phyloP scores from a whole-genome alignment of 2,329 filamentous ascomycete genomes.

The Xylariaceae sp. region DNA sequence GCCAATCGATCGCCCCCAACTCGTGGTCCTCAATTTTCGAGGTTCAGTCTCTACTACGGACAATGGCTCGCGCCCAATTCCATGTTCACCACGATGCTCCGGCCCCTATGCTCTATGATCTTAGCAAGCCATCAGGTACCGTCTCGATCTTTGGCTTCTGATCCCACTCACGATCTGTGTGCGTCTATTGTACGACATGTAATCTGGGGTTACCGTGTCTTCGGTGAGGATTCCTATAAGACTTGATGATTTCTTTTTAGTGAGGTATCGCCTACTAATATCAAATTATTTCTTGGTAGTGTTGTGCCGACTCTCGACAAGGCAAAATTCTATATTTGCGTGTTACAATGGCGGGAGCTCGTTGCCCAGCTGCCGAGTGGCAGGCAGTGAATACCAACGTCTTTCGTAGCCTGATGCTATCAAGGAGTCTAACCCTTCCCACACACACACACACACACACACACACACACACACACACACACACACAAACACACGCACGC shows the following conservation, averaged over 20 bases:
- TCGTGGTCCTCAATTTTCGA: constrained; percentile 9
- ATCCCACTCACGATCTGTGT: constrained; percentile 10
- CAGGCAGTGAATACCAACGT: constrained; percentile 9
- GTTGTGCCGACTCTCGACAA: constrained; percentile 3
- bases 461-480: too few relatives aligned
- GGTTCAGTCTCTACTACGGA: constrained; percentile 14
- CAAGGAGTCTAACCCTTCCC: constrained; percentile 13
- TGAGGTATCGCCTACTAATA: constrained; percentile 2
- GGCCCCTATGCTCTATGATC: constrained; percentile 14
- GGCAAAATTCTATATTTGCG: constrained; percentile 1
- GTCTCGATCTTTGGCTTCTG: constrained; percentile 11
- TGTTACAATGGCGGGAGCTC: not conserved
- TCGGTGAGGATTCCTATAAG: constrained; percentile 15
- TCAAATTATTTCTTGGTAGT: constrained; percentile 7
- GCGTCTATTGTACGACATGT: constrained; percentile 12
- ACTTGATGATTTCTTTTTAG: not conserved
- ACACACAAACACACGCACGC: too few relatives aligned
- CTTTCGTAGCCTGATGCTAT: constrained; percentile 9
- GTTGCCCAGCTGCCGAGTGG: constrained; percentile 4
- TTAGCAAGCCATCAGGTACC: constrained; percentile 16
- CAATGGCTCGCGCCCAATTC: constrained; percentile 24
- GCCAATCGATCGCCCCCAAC: constrained; percentile 29
- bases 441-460: too few relatives aligned
- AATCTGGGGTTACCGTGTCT: constrained; percentile 13
- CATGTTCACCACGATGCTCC: constrained; percentile 8